A percentile compares a stretch with the other conserved stretches of the same genome.
phyloP scores from a whole-genome alignment of 306 rosid genomes.

The Fragaria iinumae region DNA sequence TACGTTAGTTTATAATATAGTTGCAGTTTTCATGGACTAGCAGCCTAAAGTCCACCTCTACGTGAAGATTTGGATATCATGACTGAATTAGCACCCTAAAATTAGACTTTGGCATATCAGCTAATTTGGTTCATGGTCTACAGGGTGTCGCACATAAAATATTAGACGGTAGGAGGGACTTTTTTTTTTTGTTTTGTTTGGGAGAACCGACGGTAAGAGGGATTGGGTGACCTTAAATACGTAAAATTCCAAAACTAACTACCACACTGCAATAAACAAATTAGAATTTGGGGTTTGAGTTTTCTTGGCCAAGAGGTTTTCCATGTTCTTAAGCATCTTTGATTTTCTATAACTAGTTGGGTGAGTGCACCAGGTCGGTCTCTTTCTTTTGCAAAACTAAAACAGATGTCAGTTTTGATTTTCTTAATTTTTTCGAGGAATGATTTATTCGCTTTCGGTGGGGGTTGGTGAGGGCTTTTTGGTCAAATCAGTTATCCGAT shows the following conservation, averaged over 20 bases:
- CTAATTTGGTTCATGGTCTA: conserved; percentile 24
- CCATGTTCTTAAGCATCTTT: conserved; percentile 47
- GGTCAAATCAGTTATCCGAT: conserved; percentile 29
- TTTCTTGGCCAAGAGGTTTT: conserved; percentile 39
- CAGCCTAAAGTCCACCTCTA: conserved; percentile 12
- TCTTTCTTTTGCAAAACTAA: conserved; percentile 26
- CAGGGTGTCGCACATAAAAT: conserved; percentile 38
- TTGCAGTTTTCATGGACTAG: conserved; percentile 8
- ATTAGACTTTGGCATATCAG: not conserved
- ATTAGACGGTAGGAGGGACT: conserved; percentile 52
- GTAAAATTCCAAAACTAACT: conserved; percentile 37
- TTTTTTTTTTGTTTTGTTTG: too few species aligned
- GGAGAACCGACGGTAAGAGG: conserved; percentile 36
- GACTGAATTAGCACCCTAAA: conserved; percentile 11
- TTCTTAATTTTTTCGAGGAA: conserved; percentile 27
- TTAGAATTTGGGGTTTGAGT: not conserved
- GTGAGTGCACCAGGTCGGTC: conserved; percentile 41
- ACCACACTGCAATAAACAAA: conserved; percentile 44
- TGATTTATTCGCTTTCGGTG: conserved; percentile 39
- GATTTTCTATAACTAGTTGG: conserved; percentile 36
- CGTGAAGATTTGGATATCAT: not conserved
- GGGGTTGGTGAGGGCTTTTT: conserved; percentile 73
- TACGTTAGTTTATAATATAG: conserved; percentile 11
- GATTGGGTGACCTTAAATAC: conserved; percentile 51
- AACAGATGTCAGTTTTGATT: conserved; percentile 38